Base-by-base conservation (phyloP, 192 early-diverging fungal species). In the Backusella luteola region DNA sequence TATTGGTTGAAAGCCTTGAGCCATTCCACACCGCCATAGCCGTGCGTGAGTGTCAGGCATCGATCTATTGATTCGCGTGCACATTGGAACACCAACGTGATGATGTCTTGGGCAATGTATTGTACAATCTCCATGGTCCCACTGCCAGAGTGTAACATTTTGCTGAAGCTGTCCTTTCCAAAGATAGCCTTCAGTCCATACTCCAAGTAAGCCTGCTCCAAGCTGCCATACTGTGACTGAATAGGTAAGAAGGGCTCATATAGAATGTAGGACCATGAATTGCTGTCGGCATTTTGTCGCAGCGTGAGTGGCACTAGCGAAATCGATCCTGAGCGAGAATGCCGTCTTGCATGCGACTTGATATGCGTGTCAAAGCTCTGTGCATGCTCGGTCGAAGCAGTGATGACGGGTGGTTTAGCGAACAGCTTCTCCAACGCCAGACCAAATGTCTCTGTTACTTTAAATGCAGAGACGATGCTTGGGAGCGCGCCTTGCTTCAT, bases 211-310 rank as follows among this genome's bases (percentile, higher is more conserved):
- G 85, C 80, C 1, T 77, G 77, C 67, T 94, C 92, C 9, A 87
- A 79, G 19, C 85, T 77, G 3, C 80, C 85, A 82, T 90, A 93
- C 34, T 88, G 79, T 69, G 88, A 84, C 59, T 93, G 92, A 72
- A 85, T 90, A 0, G 84, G 63, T 49, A 87, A 77, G 74, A 94
- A 94, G 0, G 90, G 83, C 23, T 94, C 91, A 52, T 91, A 92
- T 3, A 93, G 71, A 5, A 87, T 77, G 35, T 80, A 81, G 0
- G 89, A 86, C 92, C 92, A 94, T 6, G 80, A 81, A 38, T 82
- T 80, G 38, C 81, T 76, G 76, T 86, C 84, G 1, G 77, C 75
- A 29, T 63, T 63, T 17, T 83, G 46, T 19, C 84, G 79, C 15
- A 78, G 63, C 0, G 71, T 69, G 3, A 81, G 38, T 11, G 81